Base-by-base conservation (phyloP, 1,284 basidiomycete genomes). In the Phlebopus sp. region DNA sequence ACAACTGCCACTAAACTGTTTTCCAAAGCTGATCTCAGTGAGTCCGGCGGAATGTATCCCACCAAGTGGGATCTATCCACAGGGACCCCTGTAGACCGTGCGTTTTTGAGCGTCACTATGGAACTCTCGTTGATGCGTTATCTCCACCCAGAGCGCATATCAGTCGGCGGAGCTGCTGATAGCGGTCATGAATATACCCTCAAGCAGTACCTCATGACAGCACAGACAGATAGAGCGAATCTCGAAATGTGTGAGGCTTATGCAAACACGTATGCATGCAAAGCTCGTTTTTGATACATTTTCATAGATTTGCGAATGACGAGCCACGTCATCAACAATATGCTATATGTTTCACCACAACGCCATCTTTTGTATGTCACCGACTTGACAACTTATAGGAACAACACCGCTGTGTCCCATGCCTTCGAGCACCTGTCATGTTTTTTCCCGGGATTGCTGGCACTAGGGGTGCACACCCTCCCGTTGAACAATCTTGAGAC, bases 391-490 rank as follows among this genome's bases (percentile, higher is more conserved):
- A 63, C 62, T 5, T 61, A 63, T 42, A 53, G 59, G 14, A 53
- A 60, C 42, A 54, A 55, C 31, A 62, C 56, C 23, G 55, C 56
- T 14, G 74, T 77, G 10, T 72, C 74, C 13, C 79, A 84, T 56
- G 65, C 60, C 15, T 81, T 89, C 47, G 87, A 90, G 55, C 87
- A 90, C 58, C 71, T 90, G 43, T 82, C 86, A 9, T 90, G 88
- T 66, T 90, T 90, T 72, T 72, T 89, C 41, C 84, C 86, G 0
- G 88, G 86, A 14, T 66, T 90, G n/a, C 72, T 90, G 47, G 85
- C 86, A 1, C 75, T 90, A 14, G 87, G 88, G 44, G 83, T 70
- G 1, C 75, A 81, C 45, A 76, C 77, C 1, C 73, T 89, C 44
- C 78, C 78, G 21, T 64, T 82, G 37, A 75, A 80, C 47, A 61